phyloP scores from a whole-genome alignment of 2,329 filamentous ascomycete genomes.

The Aspergillus sp. region DNA sequence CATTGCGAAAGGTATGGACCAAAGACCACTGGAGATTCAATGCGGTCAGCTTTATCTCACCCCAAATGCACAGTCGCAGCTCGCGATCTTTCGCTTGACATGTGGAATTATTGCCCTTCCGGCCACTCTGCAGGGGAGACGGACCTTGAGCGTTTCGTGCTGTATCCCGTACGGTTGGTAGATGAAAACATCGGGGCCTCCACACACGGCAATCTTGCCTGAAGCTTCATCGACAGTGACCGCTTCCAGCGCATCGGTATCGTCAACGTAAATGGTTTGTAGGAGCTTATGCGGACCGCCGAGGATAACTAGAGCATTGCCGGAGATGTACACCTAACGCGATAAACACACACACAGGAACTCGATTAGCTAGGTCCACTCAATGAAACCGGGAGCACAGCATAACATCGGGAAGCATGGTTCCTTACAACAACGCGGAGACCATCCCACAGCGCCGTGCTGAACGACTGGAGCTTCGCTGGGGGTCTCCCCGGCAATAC shows the following conservation, averaged over 20 bases:
- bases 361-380: constrained; percentile 9
- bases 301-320: constrained; percentile 81
- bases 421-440: constrained; percentile 67
- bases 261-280: constrained; percentile 88
- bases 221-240: constrained; percentile 77
- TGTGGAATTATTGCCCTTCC: neutral
- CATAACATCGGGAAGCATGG: neutral
- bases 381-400: constrained; percentile 1
- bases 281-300: constrained; percentile 69
- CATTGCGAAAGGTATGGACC: constrained; percentile 50
- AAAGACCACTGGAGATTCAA: constrained; percentile 52
- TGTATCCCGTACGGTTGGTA: constrained; percentile 72
- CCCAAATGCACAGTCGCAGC: neutral
- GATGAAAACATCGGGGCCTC: constrained; percentile 64
- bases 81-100: neutral
- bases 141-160: constrained; percentile 71
- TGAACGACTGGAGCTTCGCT: constrained; percentile 73
- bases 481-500: constrained; percentile 77
- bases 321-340: constrained; percentile 78
- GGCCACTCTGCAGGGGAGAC: constrained; percentile 14
- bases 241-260: constrained; percentile 65
- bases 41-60: neutral
- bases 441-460: constrained; percentile 69
- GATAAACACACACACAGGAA: constrained; percentile 11
- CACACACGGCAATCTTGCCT: constrained; percentile 80